Evolutionary conservation across 768 basidiomycete species (phyloP).

Genomic region (Lactarius tabidus): DNA sequence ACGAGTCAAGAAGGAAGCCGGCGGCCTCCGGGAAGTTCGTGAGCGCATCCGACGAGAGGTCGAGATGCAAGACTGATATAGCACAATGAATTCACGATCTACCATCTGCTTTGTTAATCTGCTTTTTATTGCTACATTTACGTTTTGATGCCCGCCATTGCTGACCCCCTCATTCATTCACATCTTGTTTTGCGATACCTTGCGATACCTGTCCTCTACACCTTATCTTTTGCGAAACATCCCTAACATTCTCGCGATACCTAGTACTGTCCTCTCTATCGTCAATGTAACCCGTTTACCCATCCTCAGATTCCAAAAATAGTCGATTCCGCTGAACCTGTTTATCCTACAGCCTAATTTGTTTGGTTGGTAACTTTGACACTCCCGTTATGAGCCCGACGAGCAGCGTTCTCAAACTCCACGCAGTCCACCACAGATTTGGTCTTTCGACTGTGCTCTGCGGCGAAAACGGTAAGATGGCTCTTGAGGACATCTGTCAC

Average conservation of each 20-base stretch:
- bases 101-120: not conserved
- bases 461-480: constrained; percentile 85
- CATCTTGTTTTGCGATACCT: constrained; percentile 26
- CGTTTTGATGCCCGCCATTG: constrained; percentile 1
- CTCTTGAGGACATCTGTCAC: constrained; percentile 67
- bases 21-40: constrained; percentile 73
- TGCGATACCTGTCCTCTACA: constrained; percentile 19
- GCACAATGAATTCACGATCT: constrained; percentile 15
- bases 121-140: constrained; percentile 21
- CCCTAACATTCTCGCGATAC: constrained; percentile 14
- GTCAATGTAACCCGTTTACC: constrained; percentile 14
- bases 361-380: not conserved
- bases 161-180: not conserved
- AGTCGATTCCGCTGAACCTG: not conserved
- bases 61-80: constrained; percentile 54
- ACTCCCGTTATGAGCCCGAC: constrained; percentile 32
- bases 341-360: not conserved
- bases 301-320: not conserved
- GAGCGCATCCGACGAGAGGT: constrained; percentile 79
- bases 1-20: constrained; percentile 62
- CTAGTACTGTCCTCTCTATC: constrained; percentile 16
- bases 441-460: constrained; percentile 69
- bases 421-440: constrained; percentile 66
- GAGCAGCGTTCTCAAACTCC: constrained; percentile 56
- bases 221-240: constrained; percentile 11